Percentiles rank a stretch among this genome's conserved stretches.
Evolutionary conservation across 1,284 basidiomycete genomes (phyloP).

Genomic region (Prillingera fragicola): DNA sequence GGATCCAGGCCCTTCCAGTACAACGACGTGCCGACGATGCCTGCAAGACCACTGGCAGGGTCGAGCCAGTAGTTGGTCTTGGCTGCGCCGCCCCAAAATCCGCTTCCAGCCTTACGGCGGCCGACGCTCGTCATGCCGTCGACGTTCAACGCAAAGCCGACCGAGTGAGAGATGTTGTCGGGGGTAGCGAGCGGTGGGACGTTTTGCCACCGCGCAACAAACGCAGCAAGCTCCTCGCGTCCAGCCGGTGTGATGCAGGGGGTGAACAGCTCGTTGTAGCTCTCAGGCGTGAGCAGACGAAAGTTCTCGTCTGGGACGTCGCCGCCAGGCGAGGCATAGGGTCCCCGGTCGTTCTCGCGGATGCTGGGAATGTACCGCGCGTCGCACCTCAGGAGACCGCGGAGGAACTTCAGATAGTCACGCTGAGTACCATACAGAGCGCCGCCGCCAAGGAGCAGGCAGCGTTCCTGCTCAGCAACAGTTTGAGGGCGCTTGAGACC

Average conservation of each 20-base stretch:
- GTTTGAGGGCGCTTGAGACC: too few relatives aligned
- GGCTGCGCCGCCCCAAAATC: constrained; percentile 28
- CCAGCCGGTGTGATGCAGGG: too few relatives aligned
- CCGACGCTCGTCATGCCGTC: constrained; percentile 12
- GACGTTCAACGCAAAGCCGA: too few relatives aligned
- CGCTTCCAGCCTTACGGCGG: constrained; percentile 23
- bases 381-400: constrained; percentile 22
- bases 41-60: constrained; percentile 25
- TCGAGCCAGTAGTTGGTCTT: constrained; percentile 36
- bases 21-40: not conserved
- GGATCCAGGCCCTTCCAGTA: constrained; percentile 1
- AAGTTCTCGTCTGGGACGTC: too few relatives aligned
- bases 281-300: constrained; percentile 13
- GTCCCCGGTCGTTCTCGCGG: too few relatives aligned
- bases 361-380: too few relatives aligned
- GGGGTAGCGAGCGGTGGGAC: too few relatives aligned
- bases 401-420: constrained; percentile 33
- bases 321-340: too few relatives aligned
- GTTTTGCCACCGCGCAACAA: constrained; percentile 1
- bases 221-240: too few relatives aligned
- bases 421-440: constrained; percentile 32
- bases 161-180: too few relatives aligned
- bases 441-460: constrained; percentile 29
- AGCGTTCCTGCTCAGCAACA: too few relatives aligned
- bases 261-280: constrained; percentile 25